Base-by-base conservation (phyloP, 2,329 filamentous ascomycete genomes). In the Aspergillus hortae region DNA sequence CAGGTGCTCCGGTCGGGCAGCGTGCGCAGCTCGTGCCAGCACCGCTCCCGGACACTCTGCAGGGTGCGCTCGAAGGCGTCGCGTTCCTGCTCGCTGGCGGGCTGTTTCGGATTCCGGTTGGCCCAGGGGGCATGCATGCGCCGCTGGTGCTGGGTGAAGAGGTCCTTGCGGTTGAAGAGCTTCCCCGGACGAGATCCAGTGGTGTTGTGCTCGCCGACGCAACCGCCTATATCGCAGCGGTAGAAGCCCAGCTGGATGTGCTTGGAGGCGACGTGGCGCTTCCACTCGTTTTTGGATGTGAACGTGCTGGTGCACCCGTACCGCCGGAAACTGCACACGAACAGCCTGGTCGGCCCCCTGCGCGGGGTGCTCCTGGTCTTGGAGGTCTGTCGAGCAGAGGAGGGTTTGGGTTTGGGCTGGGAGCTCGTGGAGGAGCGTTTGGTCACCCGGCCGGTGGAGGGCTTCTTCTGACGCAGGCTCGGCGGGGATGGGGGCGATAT, bases 221-320 rank as follows among this genome's bases (percentile, higher is more conserved):
- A 87, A 6, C 70, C 64, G 55, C 83, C 87, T 30, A 87, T 76
- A 58, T 85, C 80, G 73, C 92, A 97, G 52, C 87, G 78, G 83
- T 86, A 96, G 71, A 85, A 88, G 42, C 81, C 75, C 3, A 89
- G 77, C 49, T 86, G 82, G 19, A 96, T 77, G 65, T 97, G 92
- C 65, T 95, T 88, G 0, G 87, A 88, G 30, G 78, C 75, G 62
- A 92, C 84, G 66, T 97, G 92, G 0, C 92, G 84, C 70, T 96
- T 96, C 92, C 92, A 96, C 69, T 96, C 92, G 67, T 96, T 96
- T 74, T 95, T 96, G 60, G 81, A 86, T 3, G 81, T 80, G 64
- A 96, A 96, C 0, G 80, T 84, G 2, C 84, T 82, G 1, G 56
- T 58, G 72, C 92, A 97, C 32, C 87, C 88, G 51, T 91, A 94